A percentile compares a stretch with the other conserved stretches of the same genome.
phyloP scores from a whole-genome alignment of 768 basidiomycete species.

The Mycena amicta region DNA sequence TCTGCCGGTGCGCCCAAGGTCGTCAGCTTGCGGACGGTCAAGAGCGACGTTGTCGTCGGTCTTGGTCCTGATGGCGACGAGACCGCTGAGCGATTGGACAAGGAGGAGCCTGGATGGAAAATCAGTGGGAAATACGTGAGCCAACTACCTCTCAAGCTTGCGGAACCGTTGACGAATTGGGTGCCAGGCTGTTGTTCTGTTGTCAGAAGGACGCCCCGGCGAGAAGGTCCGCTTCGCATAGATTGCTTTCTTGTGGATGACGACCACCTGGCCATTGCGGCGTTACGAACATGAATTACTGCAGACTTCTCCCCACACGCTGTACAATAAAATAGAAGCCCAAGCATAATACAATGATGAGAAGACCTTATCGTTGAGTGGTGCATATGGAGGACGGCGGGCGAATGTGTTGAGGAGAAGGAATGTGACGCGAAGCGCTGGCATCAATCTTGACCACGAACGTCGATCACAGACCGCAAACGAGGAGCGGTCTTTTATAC shows the following conservation, averaged over 20 bases:
- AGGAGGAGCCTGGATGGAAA: conserved; percentile 91
- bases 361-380: background rate
- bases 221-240: conserved; percentile 82
- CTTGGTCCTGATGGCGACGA: conserved; percentile 69
- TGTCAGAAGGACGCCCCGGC: conserved; percentile 87
- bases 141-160: conserved; percentile 17
- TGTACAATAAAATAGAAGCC: background rate
- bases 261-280: background rate
- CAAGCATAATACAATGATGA: background rate
- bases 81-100: conserved; percentile 78
- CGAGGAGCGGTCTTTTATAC: too few species aligned
- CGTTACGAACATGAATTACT: background rate
- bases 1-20: conserved; percentile 86
- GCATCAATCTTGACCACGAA: background rate
- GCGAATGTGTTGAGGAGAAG: too few species aligned
- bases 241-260: background rate
- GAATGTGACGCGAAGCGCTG: too few species aligned
- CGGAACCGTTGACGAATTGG: background rate
- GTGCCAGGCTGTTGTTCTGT: conserved; percentile 77
- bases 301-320: background rate
- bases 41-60: conserved; percentile 94
- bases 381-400: background rate
- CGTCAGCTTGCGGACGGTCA: conserved; percentile 87
- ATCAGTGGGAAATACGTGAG: conserved; percentile 95
- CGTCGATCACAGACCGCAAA: background rate